Evolutionary conservation across 768 basidiomycete species (phyloP).

Genomic region (Obba rivulosa): DNA sequence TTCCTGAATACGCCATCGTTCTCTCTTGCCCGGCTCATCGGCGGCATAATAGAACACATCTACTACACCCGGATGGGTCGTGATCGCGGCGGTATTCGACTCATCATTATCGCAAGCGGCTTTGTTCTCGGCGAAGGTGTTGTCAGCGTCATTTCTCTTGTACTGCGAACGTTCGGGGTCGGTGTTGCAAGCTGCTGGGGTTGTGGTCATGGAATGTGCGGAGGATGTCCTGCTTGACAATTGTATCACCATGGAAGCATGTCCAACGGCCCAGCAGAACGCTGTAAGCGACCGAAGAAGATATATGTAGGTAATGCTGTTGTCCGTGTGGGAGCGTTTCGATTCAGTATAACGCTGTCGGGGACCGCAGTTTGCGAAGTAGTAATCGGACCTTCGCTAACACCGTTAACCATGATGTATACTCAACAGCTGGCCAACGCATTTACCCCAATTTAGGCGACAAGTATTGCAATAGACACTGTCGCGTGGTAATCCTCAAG

Average conservation of each 20-base stretch:
- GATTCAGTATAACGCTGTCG: not conserved
- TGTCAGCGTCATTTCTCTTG: slow-evolving; percentile 72
- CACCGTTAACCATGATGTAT: not conserved
- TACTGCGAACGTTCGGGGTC: slow-evolving; percentile 69
- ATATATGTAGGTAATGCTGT: not conserved
- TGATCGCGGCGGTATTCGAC: slow-evolving; percentile 55
- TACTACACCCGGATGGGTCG: slow-evolving; percentile 43
- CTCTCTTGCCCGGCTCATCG: slow-evolving; percentile 85
- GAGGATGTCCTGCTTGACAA: slow-evolving; percentile 46
- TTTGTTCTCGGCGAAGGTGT: slow-evolving; percentile 96
- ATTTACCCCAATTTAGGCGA: no score
- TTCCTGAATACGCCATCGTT: slow-evolving; percentile 96
- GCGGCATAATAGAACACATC: slow-evolving; percentile 74
- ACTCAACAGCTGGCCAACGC: not conserved
- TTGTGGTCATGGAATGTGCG: slow-evolving; percentile 71
- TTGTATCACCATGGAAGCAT: not conserved
- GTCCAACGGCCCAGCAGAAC: not conserved
- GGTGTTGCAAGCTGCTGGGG: slow-evolving; percentile 83
- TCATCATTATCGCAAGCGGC: slow-evolving; percentile 89
- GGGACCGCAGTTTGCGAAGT: not conserved
- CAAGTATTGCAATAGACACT: no score
- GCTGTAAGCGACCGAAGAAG: not conserved
- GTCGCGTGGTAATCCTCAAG: no score
- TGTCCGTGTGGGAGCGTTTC: not conserved
- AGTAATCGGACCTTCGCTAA: not conserved